These are phyloP conservation scores for Wallemia ichthyophaga DNA, from an alignment of 1,284 basidiomycete species.

Conservation along the genomic window DNA sequence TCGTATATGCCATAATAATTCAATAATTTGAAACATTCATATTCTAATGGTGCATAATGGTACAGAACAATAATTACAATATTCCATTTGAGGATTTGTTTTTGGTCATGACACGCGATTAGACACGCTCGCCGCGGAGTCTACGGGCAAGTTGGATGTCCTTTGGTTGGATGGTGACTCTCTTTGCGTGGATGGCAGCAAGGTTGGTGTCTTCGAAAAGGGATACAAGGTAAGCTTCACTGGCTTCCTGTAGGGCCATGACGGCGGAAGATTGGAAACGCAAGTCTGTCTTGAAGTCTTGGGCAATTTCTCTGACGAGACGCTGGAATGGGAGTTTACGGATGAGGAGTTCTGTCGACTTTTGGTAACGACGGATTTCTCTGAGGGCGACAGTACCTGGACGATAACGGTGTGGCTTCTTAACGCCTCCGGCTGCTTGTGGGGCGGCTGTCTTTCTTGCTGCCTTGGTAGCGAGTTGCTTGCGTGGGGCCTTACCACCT, in stretches of 20 bases:
- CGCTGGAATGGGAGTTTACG: slow-evolving; percentile 23
- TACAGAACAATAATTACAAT: too few relatives aligned
- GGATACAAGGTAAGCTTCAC: too few relatives aligned
- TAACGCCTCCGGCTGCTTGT: slow-evolving; percentile 58
- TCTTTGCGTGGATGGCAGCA: neutral
- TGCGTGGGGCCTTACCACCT: slow-evolving; percentile 56
- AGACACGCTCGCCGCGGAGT: slow-evolving; percentile 23
- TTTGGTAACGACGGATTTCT: slow-evolving; percentile 91
- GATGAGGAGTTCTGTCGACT: slow-evolving; percentile 72
- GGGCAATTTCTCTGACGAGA: too few relatives aligned
- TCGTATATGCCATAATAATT: too few relatives aligned
- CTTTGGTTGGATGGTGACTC: slow-evolving; percentile 30
- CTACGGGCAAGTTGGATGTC: slow-evolving; percentile 32
- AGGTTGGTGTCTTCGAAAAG: too few relatives aligned
- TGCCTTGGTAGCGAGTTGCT: slow-evolving; percentile 62
- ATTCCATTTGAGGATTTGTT: too few relatives aligned
- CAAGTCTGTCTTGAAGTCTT: too few relatives aligned
- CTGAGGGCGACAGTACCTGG: slow-evolving; percentile 59
- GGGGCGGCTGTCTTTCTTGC: slow-evolving; percentile 24
- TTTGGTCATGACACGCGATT: neutral
- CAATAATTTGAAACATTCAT: too few relatives aligned
- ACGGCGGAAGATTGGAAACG: too few relatives aligned
- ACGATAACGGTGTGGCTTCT: slow-evolving; percentile 88
- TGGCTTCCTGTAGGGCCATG: too few relatives aligned
- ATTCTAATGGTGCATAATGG: too few relatives aligned